Evolutionary conservation across 2,329 filamentous ascomycete genomes (phyloP).

Genomic region (Metarhizium humberi): DNA sequence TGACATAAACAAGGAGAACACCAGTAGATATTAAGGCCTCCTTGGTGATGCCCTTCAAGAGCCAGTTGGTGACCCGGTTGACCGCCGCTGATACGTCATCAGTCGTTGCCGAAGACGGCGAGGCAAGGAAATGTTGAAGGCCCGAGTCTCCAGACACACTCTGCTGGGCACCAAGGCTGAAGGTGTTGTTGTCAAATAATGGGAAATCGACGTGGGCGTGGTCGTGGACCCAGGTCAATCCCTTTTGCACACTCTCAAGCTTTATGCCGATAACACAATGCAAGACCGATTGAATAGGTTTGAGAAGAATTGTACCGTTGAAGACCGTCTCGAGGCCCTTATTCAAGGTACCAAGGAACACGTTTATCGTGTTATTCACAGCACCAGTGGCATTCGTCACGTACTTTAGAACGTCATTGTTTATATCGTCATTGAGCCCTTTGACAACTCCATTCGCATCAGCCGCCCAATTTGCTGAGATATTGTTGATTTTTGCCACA

Average conservation of each 20-base stretch:
- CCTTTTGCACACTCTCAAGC: constrained; percentile 73
- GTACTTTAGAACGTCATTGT: constrained; percentile 77
- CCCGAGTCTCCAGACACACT: constrained; percentile 48
- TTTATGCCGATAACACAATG: constrained; percentile 85
- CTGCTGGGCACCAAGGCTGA: constrained; percentile 66
- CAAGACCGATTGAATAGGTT: constrained; percentile 70
- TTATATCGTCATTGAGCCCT: constrained; percentile 67
- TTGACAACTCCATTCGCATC: constrained; percentile 66
- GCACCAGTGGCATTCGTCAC: constrained; percentile 75
- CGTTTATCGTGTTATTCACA: constrained; percentile 77
- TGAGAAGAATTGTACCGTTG: constrained; percentile 69
- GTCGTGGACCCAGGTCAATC: constrained; percentile 87
- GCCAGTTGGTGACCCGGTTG: constrained; percentile 54
- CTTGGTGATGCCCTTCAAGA: constrained; percentile 59
- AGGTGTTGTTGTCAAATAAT: constrained; percentile 66
- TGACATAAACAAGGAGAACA: constrained; percentile 67
- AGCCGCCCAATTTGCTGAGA: constrained; percentile 67
- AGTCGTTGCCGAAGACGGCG: constrained; percentile 60
- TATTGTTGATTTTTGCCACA: constrained; percentile 59
- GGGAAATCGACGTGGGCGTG: constrained; percentile 79
- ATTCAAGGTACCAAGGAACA: constrained; percentile 70
- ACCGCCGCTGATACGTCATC: constrained; percentile 78
- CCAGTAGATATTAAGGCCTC: constrained; percentile 73
- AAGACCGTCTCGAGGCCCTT: constrained; percentile 68
- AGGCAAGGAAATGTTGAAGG: constrained; percentile 65